A percentile compares a stretch with the other conserved stretches of the same genome.
Evolutionary conservation across 2,329 filamentous ascomycete species (phyloP).

Genomic region (Lecanicillium sp.): DNA sequence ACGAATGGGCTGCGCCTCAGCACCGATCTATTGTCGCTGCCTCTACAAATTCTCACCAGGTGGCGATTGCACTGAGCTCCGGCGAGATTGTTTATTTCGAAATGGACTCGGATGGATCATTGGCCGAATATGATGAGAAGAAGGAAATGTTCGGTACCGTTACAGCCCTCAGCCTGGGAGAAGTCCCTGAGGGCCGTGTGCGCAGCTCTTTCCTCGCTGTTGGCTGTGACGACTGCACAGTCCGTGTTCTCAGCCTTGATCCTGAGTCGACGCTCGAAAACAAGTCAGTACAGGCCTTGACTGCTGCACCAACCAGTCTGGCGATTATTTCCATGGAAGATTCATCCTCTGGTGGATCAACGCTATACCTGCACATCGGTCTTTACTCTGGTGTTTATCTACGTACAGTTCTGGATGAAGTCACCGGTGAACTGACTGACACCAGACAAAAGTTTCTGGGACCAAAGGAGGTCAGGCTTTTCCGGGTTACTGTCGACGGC

Average conservation of each 20-base stretch:
- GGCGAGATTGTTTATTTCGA: conserved; percentile 98
- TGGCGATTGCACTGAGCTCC: conserved; percentile 87
- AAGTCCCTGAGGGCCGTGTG: conserved; percentile 81
- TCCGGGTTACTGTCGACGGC: conserved; percentile 80
- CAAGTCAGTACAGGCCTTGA: conserved; percentile 89
- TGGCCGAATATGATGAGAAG: conserved; percentile 92
- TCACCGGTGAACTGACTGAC: conserved; percentile 91
- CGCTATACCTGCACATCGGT: conserved; percentile 91
- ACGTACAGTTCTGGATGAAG: conserved; percentile 86
- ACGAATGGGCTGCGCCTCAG: conserved; percentile 89
- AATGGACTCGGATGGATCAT: conserved; percentile 82
- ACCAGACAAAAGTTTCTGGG: conserved; percentile 92
- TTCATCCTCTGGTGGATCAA: conserved; percentile 78
- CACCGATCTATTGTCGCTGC: conserved; percentile 94
- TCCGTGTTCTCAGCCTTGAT: conserved; percentile 83
- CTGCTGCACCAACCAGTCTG: conserved; percentile 79
- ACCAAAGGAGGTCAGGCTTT: conserved; percentile 80
- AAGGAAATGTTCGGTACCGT: conserved; percentile 94
- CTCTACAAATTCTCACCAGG: conserved; percentile 85
- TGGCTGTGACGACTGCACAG: conserved; percentile 92
- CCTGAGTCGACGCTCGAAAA: conserved; percentile 86
- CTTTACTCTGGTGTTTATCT: conserved; percentile 94
- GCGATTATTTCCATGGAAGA: conserved; percentile 95
- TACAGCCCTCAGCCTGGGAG: conserved; percentile 86
- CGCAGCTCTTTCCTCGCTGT: conserved; percentile 92